phyloP scores from a whole-genome alignment of 805 yeast genomes.

The Maudiozyma pseudohumilis region DNA sequence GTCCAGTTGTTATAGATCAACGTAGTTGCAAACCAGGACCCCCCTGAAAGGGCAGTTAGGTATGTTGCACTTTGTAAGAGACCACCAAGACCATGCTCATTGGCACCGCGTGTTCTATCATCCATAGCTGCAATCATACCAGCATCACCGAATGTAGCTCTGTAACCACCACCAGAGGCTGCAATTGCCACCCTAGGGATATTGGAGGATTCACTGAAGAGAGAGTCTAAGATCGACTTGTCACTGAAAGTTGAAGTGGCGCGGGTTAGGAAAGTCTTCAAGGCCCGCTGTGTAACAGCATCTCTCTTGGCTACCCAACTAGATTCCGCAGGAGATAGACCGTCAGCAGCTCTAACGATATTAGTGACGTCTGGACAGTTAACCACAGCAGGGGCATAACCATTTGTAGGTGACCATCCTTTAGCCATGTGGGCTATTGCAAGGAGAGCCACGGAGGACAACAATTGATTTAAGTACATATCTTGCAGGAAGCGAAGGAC shows the following conservation, averaged over 20 bases:
- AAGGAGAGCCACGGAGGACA: background rate
- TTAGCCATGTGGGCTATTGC: background rate
- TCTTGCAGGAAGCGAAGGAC: no score
- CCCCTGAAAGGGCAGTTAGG: slow-evolving; percentile 72
- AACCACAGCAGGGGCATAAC: slow-evolving; percentile 53
- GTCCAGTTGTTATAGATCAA: slow-evolving; percentile 64
- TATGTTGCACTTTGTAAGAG: slow-evolving; percentile 61
- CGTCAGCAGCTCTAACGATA: slow-evolving; percentile 39
- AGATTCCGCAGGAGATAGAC: slow-evolving; percentile 37
- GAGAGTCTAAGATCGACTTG: slow-evolving; percentile 9
- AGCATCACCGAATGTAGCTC: slow-evolving; percentile 85
- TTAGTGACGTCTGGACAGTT: slow-evolving; percentile 39
- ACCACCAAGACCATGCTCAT: slow-evolving; percentile 58
- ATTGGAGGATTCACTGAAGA: slow-evolving; percentile 24
- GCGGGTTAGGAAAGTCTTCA: slow-evolving; percentile 34
- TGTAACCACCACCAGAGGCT: slow-evolving; percentile 81
- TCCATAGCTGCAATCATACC: slow-evolving; percentile 80
- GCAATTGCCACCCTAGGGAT: slow-evolving; percentile 44
- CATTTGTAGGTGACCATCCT: slow-evolving; percentile 47
- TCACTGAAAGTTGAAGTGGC: slow-evolving; percentile 26
- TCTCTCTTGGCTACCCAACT: slow-evolving; percentile 45
- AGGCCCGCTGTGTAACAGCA: slow-evolving; percentile 36
- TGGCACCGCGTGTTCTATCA: slow-evolving; percentile 49
- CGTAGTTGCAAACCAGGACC: slow-evolving; percentile 71
- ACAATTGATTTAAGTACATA: slow-evolving; percentile 2